phyloP scores from a whole-genome alignment of 495 filamentous ascomycete species.

The Alectoria sarmentosa region DNA sequence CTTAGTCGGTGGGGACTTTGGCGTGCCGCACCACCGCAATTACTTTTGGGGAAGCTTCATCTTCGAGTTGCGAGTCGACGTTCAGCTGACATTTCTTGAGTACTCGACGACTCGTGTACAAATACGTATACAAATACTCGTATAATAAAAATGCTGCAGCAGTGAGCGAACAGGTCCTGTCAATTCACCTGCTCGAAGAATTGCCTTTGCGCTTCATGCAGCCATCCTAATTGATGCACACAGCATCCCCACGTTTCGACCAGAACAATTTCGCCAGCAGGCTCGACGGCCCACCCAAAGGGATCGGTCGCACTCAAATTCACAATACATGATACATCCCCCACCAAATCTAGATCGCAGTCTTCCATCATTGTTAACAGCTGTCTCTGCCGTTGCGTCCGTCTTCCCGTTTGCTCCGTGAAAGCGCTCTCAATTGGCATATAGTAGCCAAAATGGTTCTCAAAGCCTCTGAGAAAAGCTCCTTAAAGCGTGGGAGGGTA shows the following conservation, averaged over 20 bases:
- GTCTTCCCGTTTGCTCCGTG: background rate
- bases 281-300: background rate
- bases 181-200: background rate
- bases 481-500: conserved; percentile 48
- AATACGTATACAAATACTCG: too few species aligned
- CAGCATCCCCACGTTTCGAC: background rate
- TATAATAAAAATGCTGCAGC: too few species aligned
- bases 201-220: too few species aligned
- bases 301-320: too few species aligned
- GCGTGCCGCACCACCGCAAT: too few species aligned
- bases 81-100: too few species aligned
- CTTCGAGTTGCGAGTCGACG: too few species aligned
- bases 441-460: conserved; percentile 37
- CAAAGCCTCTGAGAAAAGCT: conserved; percentile 41
- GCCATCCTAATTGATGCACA: too few species aligned
- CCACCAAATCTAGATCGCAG: background rate
- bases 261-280: background rate
- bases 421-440: background rate
- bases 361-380: background rate
- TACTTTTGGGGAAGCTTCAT: too few species aligned
- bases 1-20: too few species aligned
- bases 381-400: background rate
- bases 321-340: background rate
- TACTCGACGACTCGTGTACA: too few species aligned
- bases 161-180: background rate